These are phyloP conservation scores for Lentinus brumalis DNA, from an alignment of 768 basidiomycete species.

Conservation along the genomic window DNA sequence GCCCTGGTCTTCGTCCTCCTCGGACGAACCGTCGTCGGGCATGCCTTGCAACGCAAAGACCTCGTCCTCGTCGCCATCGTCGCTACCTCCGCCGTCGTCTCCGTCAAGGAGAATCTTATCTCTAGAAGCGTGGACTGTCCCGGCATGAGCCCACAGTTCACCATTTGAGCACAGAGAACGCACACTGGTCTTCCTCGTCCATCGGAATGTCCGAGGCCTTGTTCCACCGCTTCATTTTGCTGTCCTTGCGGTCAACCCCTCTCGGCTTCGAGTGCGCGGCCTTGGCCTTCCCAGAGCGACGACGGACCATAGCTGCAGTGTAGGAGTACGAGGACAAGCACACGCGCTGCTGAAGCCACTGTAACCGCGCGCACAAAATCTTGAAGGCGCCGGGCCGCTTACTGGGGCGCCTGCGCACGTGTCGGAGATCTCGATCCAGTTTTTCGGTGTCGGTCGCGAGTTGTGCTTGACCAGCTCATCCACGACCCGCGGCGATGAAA, in stretches of 20 bases:
- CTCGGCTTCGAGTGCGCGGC: slow-evolving; percentile 43
- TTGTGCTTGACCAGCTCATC: not conserved
- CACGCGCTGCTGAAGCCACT: not conserved
- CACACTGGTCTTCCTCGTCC: slow-evolving; percentile 82
- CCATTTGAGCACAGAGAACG: slow-evolving; percentile 27
- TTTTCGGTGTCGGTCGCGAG: too few species aligned
- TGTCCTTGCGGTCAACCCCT: slow-evolving; percentile 50
- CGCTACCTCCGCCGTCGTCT: slow-evolving; percentile 49
- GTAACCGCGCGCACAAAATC: not conserved
- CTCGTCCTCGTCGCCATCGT: slow-evolving; percentile 71
- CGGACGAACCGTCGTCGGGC: slow-evolving; percentile 36
- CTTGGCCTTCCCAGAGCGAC: slow-evolving; percentile 39
- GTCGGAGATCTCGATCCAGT: too few species aligned
- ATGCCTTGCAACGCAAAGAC: slow-evolving; percentile 76
- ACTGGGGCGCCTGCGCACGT: too few species aligned
- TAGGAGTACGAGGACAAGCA: not conserved
- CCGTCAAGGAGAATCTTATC: slow-evolving; percentile 81
- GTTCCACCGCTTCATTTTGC: slow-evolving; percentile 67
- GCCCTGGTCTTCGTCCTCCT: slow-evolving; percentile 46
- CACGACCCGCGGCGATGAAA: slow-evolving; percentile 18
- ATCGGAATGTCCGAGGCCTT: slow-evolving; percentile 66
- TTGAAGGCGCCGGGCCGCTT: not conserved
- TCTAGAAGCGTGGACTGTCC: slow-evolving; percentile 66
- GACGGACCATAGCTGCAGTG: slow-evolving; percentile 46
- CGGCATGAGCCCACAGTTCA: not conserved